Conservation (phyloP, 176 grass and related monocot species). For the Cenchrus fungigraminus region DNA sequence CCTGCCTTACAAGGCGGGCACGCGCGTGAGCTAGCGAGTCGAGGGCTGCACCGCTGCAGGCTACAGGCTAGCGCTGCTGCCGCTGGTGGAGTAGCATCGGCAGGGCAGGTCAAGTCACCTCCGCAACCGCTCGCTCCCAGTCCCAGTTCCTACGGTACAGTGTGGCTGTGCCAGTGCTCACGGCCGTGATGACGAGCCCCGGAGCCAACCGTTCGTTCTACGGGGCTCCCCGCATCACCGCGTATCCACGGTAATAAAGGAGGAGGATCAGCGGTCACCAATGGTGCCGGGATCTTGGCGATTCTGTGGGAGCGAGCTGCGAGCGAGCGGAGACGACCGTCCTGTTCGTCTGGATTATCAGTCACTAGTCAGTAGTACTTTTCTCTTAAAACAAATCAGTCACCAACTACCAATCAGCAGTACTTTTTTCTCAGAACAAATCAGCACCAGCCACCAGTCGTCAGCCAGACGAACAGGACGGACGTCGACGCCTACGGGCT, state of each 20-base stretch:
- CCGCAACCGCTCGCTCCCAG: neutral
- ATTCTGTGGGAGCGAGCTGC: neutral
- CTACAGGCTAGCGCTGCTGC: neutral
- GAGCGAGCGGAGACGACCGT: too few species aligned
- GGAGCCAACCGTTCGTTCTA: too few species aligned
- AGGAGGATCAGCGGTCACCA: neutral
- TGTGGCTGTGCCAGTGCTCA: neutral
- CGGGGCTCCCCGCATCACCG: too few species aligned
- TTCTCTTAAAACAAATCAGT: too few species aligned
- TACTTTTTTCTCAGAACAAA: too few species aligned
- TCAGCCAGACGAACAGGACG: too few species aligned
- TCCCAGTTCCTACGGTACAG: neutral
- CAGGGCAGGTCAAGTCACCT: conserved; percentile 23
- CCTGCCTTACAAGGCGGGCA: neutral
- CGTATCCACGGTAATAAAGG: neutral
- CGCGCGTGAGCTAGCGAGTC: neutral
- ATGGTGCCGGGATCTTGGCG: neutral
- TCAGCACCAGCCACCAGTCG: too few species aligned
- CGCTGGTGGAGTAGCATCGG: neutral
- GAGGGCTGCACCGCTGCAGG: too few species aligned
- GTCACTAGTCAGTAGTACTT: too few species aligned
- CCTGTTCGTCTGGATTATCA: too few species aligned
- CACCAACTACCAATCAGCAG: too few species aligned
- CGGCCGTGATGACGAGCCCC: neutral
- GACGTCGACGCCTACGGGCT: too few species aligned